These are phyloP conservation scores for Tylopilus subfusipes DNA, from an alignment of 768 basidiomycete genomes.

Conservation along the genomic window DNA sequence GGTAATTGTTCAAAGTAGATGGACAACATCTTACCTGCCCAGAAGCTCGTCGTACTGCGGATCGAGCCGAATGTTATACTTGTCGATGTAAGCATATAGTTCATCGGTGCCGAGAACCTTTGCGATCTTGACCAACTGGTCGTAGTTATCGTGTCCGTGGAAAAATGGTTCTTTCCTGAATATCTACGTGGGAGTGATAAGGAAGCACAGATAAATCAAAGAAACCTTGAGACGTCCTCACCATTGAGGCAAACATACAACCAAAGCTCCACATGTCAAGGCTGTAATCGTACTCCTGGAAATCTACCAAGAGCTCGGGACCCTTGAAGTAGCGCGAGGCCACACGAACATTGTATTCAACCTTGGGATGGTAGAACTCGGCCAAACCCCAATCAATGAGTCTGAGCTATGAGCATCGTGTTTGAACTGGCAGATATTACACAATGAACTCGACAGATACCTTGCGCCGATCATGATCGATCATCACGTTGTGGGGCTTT, in stretches of 20 bases:
- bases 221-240: conserved; percentile 36
- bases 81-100: conserved; percentile 86
- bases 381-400: conserved; percentile 99
- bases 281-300: conserved; percentile 98
- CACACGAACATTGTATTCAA: conserved; percentile 97
- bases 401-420: conserved; percentile 56
- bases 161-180: conserved; percentile 99
- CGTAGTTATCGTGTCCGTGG: conserved; percentile 98
- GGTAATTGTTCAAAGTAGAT: conserved; percentile 7
- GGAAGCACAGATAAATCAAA: neutral
- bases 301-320: conserved; percentile 93
- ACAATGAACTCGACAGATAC: conserved; percentile 38
- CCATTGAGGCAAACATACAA: conserved; percentile 99
- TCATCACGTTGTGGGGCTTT: conserved; percentile 99
- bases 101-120: conserved; percentile 98
- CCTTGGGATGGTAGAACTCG: conserved; percentile 97
- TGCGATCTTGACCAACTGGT: conserved; percentile 96
- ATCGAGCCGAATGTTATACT: conserved; percentile 93
- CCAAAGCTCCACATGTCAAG: conserved; percentile 99
- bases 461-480: conserved; percentile 95
- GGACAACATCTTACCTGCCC: conserved; percentile 53
- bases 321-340: conserved; percentile 98
- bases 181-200: conserved; percentile 52
- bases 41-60: conserved; percentile 95
- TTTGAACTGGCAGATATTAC: conserved; percentile 13